Percentiles rank a stretch among this genome's conserved stretches.
These are phyloP conservation scores for Penicillium sp. DNA, from an alignment of 2,329 filamentous ascomycete genomes.

Conservation along the genomic window DNA sequence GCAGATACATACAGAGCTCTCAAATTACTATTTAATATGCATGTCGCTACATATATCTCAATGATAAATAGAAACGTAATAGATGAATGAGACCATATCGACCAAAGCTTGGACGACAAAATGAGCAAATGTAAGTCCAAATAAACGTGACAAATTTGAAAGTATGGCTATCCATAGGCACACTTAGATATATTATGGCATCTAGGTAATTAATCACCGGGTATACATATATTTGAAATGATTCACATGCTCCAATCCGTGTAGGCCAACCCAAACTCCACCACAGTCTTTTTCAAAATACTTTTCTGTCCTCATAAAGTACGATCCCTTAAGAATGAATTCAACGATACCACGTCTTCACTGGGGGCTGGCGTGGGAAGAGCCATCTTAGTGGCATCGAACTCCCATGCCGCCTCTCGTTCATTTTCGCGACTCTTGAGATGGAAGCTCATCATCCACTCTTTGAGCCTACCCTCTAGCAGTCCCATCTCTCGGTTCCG, in stretches of 20 bases:
- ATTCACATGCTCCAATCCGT: slow-evolving; percentile 13
- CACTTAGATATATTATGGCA: neutral
- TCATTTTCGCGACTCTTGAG: slow-evolving; percentile 28
- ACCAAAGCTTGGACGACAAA: neutral
- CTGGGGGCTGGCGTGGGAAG: slow-evolving; percentile 29
- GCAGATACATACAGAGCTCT: too few species aligned
- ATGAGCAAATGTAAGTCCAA: neutral
- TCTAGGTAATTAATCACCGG: neutral
- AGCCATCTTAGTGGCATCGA: slow-evolving; percentile 36
- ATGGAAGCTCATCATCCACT: slow-evolving; percentile 40
- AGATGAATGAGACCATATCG: too few species aligned
- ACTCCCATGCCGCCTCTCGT: slow-evolving; percentile 36
- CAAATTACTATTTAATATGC: too few species aligned
- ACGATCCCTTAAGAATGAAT: slow-evolving; percentile 27
- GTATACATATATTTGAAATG: slow-evolving; percentile 1
- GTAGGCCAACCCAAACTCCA: slow-evolving; percentile 15
- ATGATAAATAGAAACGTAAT: too few species aligned
- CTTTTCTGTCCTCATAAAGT: slow-evolving; percentile 2
- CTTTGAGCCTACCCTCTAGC: slow-evolving; percentile 38
- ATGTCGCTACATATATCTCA: too few species aligned
- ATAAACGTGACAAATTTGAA: neutral
- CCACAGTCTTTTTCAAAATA: slow-evolving; percentile 5
- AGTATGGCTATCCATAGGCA: neutral
- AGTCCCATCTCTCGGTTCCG: slow-evolving; percentile 41
- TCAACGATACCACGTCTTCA: slow-evolving; percentile 26